Evolutionary conservation across 78 protist genomes (phyloP).

Genomic region (Mastigamoeba balamuthi): DNA sequence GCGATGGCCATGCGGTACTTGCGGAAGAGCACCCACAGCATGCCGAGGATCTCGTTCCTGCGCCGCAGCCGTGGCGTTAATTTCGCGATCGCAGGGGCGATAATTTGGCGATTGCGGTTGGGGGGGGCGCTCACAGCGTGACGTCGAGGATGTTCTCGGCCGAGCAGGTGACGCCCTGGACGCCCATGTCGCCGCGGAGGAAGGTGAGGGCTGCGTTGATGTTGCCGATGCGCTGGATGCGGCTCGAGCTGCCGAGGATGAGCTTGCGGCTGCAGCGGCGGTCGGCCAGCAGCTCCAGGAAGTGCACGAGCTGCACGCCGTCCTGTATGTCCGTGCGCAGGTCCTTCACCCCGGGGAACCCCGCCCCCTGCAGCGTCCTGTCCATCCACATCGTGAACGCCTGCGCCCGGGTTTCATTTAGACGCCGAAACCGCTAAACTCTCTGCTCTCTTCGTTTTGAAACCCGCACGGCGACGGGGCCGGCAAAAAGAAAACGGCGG

Average conservation of each 20-base stretch:
- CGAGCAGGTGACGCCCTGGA: background rate
- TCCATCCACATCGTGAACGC: constrained; percentile 62
- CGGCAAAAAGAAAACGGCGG: too few species aligned
- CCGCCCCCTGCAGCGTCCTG: constrained; percentile 18
- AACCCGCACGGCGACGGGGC: too few species aligned
- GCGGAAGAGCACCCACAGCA: constrained; percentile 50
- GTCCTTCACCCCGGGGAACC: too few species aligned
- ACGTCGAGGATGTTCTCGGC: background rate
- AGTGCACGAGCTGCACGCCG: constrained; percentile 48
- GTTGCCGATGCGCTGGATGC: constrained; percentile 36
- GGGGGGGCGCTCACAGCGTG: too few species aligned
- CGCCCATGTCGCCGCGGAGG: too few species aligned
- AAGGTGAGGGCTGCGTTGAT: constrained; percentile 42
- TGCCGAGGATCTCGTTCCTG: constrained; percentile 53
- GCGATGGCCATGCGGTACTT: constrained; percentile 58
- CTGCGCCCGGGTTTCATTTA: background rate
- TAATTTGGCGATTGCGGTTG: too few species aligned
- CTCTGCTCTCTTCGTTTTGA: too few species aligned
- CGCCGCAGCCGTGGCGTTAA: too few species aligned
- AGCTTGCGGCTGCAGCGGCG: too few species aligned
- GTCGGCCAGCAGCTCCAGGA: constrained; percentile 42
- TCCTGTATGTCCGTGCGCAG: constrained; percentile 40
- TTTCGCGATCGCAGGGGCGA: too few species aligned
- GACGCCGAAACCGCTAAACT: too few species aligned
- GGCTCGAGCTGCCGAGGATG: too few species aligned